Percentiles rank a stretch among this genome's conserved stretches.
Conservation (phyloP, 2,329 filamentous ascomycete species). For the Pseudogymnoascus sp. region DNA sequence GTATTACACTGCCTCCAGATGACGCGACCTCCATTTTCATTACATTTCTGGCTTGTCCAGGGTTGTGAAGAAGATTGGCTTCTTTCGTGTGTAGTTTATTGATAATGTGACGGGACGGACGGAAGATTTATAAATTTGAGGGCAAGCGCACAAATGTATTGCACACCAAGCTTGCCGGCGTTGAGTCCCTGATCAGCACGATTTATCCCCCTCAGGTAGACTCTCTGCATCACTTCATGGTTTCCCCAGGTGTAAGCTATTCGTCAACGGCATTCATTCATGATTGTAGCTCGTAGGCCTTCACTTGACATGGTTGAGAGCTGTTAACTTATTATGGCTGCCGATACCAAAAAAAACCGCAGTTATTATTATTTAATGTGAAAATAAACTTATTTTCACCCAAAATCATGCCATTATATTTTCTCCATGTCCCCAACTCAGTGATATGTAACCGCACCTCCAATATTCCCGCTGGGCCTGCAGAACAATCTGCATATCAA, state of each 20-base stretch:
- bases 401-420: not conserved
- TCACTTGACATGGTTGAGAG: constrained; percentile 7
- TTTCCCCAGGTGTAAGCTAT: constrained; percentile 7
- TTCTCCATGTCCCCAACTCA: not conserved
- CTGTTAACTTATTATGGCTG: not conserved
- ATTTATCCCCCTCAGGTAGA: not conserved
- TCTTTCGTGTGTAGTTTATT: not conserved
- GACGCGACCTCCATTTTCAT: constrained; percentile 61
- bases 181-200: too few relatives aligned
- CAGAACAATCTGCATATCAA: not conserved
- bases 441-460: not conserved
- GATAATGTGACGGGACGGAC: not conserved
- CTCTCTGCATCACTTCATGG: not conserved
- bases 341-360: not conserved
- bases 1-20: constrained; percentile 68
- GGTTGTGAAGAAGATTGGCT: constrained; percentile 48
- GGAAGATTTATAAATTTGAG: not conserved
- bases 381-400: not conserved
- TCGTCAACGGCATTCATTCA: constrained; percentile 16
- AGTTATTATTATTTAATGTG: not conserved
- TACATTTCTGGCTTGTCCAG: constrained; percentile 45
- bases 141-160: not conserved
- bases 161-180: not conserved
- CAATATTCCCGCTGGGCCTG: not conserved
- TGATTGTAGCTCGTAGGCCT: constrained; percentile 12